These are phyloP conservation scores for Millerozyma acaciae DNA, from an alignment of 805 yeast genomes.

Conservation along the genomic window DNA sequence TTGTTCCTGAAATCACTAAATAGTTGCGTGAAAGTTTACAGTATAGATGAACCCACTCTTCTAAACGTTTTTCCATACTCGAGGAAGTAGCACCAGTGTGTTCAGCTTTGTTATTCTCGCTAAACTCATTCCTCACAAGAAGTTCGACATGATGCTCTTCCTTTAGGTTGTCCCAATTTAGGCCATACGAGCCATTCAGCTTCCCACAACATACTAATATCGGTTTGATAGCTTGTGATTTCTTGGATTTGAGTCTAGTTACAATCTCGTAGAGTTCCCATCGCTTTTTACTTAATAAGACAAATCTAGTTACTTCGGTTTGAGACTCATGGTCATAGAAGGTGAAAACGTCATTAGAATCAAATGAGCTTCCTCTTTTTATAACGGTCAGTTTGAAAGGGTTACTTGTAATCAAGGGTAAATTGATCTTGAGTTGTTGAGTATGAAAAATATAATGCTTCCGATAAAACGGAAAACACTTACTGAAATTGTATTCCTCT, in stretches of 20 bases:
- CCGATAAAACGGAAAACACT: conserved; percentile 80
- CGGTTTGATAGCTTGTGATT: conserved; percentile 38
- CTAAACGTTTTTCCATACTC: conserved; percentile 23
- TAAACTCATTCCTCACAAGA: conserved; percentile 28
- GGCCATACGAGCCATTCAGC: conserved; percentile 65
- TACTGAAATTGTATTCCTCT: conserved; percentile 66
- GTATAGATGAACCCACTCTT: conserved; percentile 56
- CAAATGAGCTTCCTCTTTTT: conserved; percentile 25
- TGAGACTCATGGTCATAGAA: conserved; percentile 32
- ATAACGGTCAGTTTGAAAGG: conserved; percentile 21
- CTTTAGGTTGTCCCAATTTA: conserved; percentile 37
- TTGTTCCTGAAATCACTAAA: conserved; percentile 66
- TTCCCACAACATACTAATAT: conserved; percentile 62
- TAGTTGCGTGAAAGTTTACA: conserved; percentile 58
- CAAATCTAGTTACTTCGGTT: conserved; percentile 62
- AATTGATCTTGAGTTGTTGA: conserved; percentile 44
- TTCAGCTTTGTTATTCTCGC: conserved; percentile 6
- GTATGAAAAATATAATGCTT: conserved; percentile 50
- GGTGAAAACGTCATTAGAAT: conserved; percentile 29
- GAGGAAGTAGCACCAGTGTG: conserved; percentile 1
- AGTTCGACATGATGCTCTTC: conserved; percentile 18
- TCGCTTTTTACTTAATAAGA: conserved; percentile 58
- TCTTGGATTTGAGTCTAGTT: conserved; percentile 38
- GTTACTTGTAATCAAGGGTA: conserved; percentile 17
- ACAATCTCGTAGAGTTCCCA: conserved; percentile 69